Evolutionary conservation across 257 asterid species (phyloP).

Genomic region (Jacaranda copaia): DNA sequence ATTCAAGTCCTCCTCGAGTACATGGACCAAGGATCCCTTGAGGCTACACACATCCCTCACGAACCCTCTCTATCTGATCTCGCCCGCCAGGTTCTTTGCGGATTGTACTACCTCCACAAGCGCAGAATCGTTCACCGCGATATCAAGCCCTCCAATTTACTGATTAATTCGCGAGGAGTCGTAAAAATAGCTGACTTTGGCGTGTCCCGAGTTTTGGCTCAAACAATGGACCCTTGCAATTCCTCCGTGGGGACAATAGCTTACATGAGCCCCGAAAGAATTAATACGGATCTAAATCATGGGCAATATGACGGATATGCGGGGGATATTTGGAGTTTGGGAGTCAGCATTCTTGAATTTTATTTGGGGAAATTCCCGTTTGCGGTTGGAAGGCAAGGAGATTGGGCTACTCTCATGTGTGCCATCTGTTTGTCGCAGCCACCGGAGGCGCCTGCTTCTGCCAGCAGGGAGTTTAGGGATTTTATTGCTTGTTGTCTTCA

Average conservation of each 20-base stretch:
- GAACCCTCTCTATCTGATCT: conserved; percentile 72
- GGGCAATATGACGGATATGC: conserved; percentile 86
- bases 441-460: conserved; percentile 76
- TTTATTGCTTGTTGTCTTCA: conserved; percentile 68
- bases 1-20: conserved; percentile 81
- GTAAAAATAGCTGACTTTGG: conserved; percentile 91
- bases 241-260: conserved; percentile 94
- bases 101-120: conserved; percentile 71
- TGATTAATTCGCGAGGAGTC: conserved; percentile 60
- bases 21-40: conserved; percentile 89
- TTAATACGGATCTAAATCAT: conserved; percentile 87
- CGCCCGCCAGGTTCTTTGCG: conserved; percentile 77
- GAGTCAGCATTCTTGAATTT: conserved; percentile 87
- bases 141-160: conserved; percentile 81
- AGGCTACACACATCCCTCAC: conserved; percentile 62
- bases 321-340: conserved; percentile 93
- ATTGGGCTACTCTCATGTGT: conserved; percentile 90
- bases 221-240: conserved; percentile 94
- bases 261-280: conserved; percentile 91
- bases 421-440: conserved; percentile 95
- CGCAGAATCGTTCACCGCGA: conserved; percentile 92
- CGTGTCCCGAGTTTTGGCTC: conserved; percentile 72
- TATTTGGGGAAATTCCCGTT: conserved; percentile 83
- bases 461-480: conserved; percentile 74
- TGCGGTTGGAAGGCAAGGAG: conserved; percentile 80